Base-by-base conservation (phyloP, 2,329 filamentous ascomycete genomes). In the Talaromyces sp. region DNA sequence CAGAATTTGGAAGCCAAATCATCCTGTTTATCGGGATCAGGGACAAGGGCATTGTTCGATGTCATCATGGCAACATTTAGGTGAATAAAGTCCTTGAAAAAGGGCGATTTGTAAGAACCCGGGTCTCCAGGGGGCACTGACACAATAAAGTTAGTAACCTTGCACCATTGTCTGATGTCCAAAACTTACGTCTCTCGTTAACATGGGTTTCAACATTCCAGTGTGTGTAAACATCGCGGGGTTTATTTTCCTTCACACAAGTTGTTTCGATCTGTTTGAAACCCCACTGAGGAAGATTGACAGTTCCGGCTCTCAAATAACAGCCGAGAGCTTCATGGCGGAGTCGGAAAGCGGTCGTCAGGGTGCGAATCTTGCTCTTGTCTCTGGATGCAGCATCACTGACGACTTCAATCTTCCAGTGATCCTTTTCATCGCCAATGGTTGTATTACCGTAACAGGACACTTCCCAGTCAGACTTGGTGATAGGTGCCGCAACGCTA, bases 21-120 rank as follows among this genome's bases (percentile, higher is more conserved):
- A 74, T 99, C 95, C 79, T 99, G 95, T 86, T 99, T 99, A 78
- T 99, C 95, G 4, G 95, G 94, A 74, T 99, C 95, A 3, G 95
- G 95, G 22, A 99, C 92, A 54, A 99, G 87, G 27, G 95, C 95
- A 75, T 99, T 99, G 85, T 99, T 99, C 45, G 95, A 98, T 3
- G 95, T 99, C 94, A 98, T 97, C 95, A 99, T 99, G 68, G 95
- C 95, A 68, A 99, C 95, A 77, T 99, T 99, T 67, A 98, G 83
- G 78, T 99, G 95, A 69, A 99, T 89, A 74, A 99, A 99, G 79
- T 99, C 95, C 76, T 96, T 93, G 74, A 97, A 84, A 85, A 99
- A 99, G 2, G 96, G 95, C 41, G 94, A 98, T 82, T 91, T 96
- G 84, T 97, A 99, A 64, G 91, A 89, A 72, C 90, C 92, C 63